Conservation (phyloP, 495 filamentous ascomycete genomes). For the Lasiosphaeriaceae sp. region DNA sequence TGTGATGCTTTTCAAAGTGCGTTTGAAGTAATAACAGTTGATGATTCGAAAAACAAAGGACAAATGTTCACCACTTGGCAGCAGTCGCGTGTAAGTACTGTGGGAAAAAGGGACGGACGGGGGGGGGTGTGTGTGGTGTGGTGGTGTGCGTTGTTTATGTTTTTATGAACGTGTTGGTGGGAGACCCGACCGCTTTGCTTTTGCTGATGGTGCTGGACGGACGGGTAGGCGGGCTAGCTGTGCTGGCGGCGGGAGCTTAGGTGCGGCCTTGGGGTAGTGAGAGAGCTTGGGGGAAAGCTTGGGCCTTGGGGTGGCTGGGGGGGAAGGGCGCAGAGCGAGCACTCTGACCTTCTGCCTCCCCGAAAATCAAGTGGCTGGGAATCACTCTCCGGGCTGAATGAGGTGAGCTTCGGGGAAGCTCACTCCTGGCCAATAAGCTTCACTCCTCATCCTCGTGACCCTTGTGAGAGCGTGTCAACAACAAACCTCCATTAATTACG, state of each 20-base stretch:
- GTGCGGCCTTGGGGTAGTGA: background rate
- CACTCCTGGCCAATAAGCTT: background rate
- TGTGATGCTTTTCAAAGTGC: conserved; percentile 14
- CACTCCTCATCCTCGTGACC: too few relatives aligned
- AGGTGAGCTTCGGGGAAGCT: background rate
- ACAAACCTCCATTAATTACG: too few relatives aligned
- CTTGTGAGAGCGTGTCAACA: too few relatives aligned
- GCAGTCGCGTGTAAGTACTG: background rate
- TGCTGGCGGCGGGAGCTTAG: background rate
- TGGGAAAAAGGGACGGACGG: background rate
- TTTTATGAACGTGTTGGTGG: conserved; percentile 4
- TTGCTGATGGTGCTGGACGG: background rate
- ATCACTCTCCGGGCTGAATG: background rate
- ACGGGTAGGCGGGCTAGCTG: background rate
- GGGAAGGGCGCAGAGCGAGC: too few relatives aligned
- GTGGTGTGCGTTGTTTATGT: conserved; percentile 20
- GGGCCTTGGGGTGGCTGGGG: background rate
- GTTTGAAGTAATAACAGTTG: too few relatives aligned
- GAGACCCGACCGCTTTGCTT: background rate
- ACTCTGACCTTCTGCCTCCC: too few relatives aligned
- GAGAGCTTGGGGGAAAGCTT: background rate
- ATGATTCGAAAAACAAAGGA: background rate
- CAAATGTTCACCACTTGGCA: conserved; percentile 6
- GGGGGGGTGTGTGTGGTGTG: conserved; percentile 6
- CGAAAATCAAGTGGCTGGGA: conserved; percentile 8